These are phyloP conservation scores for Populus trichocarpa DNA, from an alignment of 441 rosid genomes.

Conservation along the genomic window DNA sequence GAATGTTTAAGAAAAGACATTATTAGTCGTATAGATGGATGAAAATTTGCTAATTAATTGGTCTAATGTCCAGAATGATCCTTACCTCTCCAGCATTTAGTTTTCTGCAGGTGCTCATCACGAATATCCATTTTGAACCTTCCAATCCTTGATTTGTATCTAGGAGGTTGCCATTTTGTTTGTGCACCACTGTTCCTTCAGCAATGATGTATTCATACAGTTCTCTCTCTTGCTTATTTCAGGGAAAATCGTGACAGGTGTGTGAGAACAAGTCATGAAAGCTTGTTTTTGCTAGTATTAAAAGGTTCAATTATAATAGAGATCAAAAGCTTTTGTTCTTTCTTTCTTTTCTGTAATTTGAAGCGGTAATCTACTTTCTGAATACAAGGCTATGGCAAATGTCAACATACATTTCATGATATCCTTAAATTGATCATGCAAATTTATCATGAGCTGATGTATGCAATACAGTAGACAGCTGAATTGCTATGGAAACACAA, in stretches of 20 bases:
- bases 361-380: background rate
- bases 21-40: background rate
- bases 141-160: slow-evolving; percentile 47
- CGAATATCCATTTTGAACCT: slow-evolving; percentile 75
- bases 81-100: slow-evolving; percentile 74
- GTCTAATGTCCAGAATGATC: background rate
- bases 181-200: slow-evolving; percentile 65
- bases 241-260: background rate
- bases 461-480: background rate
- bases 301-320: background rate
- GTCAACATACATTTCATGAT: background rate
- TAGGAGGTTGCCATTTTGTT: slow-evolving; percentile 45
- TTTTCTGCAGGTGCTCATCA: slow-evolving; percentile 73
- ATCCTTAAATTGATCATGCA: background rate
- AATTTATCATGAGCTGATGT: background rate
- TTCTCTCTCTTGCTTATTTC: slow-evolving; percentile 79
- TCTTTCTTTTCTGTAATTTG: background rate
- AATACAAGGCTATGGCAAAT: background rate
- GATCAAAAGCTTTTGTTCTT: too few species aligned
- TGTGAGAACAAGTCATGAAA: background rate
- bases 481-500: background rate
- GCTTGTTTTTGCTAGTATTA: background rate
- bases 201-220: slow-evolving; percentile 57
- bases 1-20: slow-evolving; percentile 17
- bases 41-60: background rate